These are phyloP conservation scores for Cladophialophora immunda DNA, from an alignment of 2,329 filamentous ascomycete genomes.

Conservation along the genomic window DNA sequence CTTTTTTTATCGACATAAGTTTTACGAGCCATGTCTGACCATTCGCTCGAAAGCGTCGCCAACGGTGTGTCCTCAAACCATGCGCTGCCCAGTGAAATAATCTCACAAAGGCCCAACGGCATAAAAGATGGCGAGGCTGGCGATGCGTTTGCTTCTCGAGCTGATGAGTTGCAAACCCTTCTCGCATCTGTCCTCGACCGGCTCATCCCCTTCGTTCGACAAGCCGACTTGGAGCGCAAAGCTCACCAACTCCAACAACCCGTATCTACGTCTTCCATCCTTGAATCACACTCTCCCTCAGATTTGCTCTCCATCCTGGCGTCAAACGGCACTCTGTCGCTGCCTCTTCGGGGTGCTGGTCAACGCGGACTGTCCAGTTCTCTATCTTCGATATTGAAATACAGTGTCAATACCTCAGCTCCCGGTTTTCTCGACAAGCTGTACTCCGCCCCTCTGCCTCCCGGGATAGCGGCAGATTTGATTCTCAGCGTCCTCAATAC, in stretches of 20 bases:
- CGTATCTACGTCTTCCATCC: conserved; percentile 65
- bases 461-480: conserved; percentile 84
- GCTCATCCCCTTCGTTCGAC: conserved; percentile 55
- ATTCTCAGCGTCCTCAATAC: conserved; percentile 88
- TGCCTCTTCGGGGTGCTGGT: conserved; percentile 67
- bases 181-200: conserved; percentile 51
- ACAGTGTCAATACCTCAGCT: conserved; percentile 98
- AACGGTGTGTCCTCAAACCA: not conserved
- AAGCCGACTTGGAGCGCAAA: conserved; percentile 49
- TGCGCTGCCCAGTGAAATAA: not conserved
- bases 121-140: not conserved
- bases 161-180: conserved; percentile 28
- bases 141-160: conserved; percentile 24
- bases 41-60: not conserved
- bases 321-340: conserved; percentile 45
- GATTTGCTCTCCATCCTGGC: conserved; percentile 64
- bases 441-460: conserved; percentile 87
- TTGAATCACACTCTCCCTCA: conserved; percentile 69
- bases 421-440: conserved; percentile 97
- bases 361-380: conserved; percentile 78
- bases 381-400: conserved; percentile 75
- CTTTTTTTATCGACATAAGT: not conserved
- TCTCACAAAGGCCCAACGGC: not conserved
- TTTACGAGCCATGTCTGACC: conserved; percentile 6
- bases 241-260: conserved; percentile 49